phyloP scores from a whole-genome alignment of 164 flowering plant genomes.

The Stephania cephalantha region DNA sequence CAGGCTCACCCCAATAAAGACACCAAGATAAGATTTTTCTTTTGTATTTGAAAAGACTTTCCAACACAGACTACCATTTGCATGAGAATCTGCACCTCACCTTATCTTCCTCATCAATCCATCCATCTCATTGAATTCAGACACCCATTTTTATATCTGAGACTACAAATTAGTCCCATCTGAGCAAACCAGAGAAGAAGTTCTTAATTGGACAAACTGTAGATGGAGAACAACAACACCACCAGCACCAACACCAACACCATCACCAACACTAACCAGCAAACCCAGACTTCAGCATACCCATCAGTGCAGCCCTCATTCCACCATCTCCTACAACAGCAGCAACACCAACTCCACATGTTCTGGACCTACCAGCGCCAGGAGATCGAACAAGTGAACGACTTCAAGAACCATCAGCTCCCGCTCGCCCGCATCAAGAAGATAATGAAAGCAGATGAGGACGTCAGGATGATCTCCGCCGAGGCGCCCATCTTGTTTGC shows the following conservation, averaged over 20 bases:
- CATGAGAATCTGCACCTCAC: slow-evolving; percentile 13
- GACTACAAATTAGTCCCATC: neutral
- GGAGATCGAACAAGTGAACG: too few species aligned
- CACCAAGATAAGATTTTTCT: slow-evolving; percentile 11
- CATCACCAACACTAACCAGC: slow-evolving; percentile 4
- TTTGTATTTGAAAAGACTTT: slow-evolving; percentile 1
- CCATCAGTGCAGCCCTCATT: slow-evolving; percentile 23
- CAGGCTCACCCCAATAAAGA: neutral
- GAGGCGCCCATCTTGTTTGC: too few species aligned
- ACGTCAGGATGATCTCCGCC: too few species aligned
- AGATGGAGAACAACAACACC: slow-evolving; percentile 17
- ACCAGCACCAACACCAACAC: too few species aligned
- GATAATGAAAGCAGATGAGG: too few species aligned
- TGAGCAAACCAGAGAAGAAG: neutral
- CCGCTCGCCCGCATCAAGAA: too few species aligned
- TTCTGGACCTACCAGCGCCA: too few species aligned
- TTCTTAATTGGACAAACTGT: neutral
- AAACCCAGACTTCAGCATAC: slow-evolving; percentile 13
- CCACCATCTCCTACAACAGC: slow-evolving; percentile 86
- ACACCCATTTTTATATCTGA: neutral
- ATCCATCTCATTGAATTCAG: neutral
- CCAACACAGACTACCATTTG: neutral
- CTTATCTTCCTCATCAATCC: neutral
- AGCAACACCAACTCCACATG: slow-evolving; percentile 52
- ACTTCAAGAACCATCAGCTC: too few species aligned